A percentile compares a stretch with the other conserved stretches of the same genome.
These are phyloP conservation scores for Fusarium piperis DNA, from an alignment of 2,329 filamentous ascomycete genomes.

Conservation along the genomic window DNA sequence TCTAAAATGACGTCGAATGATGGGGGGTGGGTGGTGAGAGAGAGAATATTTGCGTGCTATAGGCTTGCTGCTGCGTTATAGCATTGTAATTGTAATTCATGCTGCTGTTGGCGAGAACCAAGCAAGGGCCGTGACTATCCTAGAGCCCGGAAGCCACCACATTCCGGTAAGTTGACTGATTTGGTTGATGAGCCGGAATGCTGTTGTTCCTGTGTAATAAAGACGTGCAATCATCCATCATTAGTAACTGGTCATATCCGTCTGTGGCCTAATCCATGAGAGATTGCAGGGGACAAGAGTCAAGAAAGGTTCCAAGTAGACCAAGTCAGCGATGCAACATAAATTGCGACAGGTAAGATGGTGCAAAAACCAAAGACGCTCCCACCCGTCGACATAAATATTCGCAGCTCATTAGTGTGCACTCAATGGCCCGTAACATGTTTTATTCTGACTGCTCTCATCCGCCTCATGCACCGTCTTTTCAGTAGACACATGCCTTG, in stretches of 20 bases:
- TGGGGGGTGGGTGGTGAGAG: neutral
- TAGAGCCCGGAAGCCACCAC: neutral
- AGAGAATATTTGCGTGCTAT: neutral
- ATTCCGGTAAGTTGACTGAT: neutral
- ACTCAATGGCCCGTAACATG: neutral
- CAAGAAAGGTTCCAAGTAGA: neutral
- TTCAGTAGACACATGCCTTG: slow-evolving; percentile 3
- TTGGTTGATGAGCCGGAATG: neutral
- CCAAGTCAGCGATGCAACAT: neutral
- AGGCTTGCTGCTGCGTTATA: neutral
- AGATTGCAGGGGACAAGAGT: neutral
- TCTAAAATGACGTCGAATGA: slow-evolving; percentile 16
- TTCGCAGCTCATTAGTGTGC: neutral
- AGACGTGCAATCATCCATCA: neutral
- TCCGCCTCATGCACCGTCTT: slow-evolving; percentile 4
- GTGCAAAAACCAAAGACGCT: neutral
- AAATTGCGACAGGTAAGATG: neutral
- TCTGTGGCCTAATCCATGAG: neutral
- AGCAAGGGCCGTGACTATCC: neutral
- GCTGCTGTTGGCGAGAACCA: neutral
- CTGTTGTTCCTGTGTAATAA: neutral
- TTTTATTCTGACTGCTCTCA: neutral
- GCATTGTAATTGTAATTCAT: slow-evolving; percentile 13
- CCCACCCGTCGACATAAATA: neutral
- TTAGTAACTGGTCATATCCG: neutral